Base-by-base conservation (phyloP, 192 early-diverging fungal genomes). In the Rhizoclosmatium sp. region DNA sequence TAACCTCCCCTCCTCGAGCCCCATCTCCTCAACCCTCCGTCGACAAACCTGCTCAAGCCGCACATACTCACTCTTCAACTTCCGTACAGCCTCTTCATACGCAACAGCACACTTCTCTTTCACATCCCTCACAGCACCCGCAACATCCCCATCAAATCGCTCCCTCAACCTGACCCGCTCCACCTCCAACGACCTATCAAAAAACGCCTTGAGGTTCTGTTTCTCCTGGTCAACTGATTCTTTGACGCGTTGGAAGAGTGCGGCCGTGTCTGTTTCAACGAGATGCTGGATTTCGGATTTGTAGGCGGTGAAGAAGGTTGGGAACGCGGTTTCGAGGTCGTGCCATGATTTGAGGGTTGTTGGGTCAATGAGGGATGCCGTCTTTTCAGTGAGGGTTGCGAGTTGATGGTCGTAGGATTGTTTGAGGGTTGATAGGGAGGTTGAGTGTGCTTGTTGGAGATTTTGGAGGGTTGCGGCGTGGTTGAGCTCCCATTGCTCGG, bases 61-160 rank as follows among this genome's bases (percentile, higher is more conserved):
- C 19, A 46, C 23, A 48, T 81, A 85, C 62, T 86, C 85, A 2
- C 64, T 59, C 62, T 86, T 85, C 12, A 85, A 65, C 59, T 78
- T 75, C 40, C 4, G 23, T 60, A 86, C 69, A 12, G 83, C 83
- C 4, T 44, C 54, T 19, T 82, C 49, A 70, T 85, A 86, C 46
- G 85, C 83, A 47, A 45, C 47, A 5, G 82, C 21, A 58, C 82
- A 86, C 58, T 86, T 78, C 16, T 78, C 49, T 59, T 82, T 85
- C 10, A 85, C 42, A n/a, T 49, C 23, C 44, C 19, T 16, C 54
- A 54, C 59, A 19, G 71, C 19, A 9, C 39, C 14, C 59, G 4
- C 10, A 3, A 79, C 7, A 75, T 48, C 71, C 31, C 65, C 59
- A 3, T 60, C 48, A 80, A 51, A 23, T 16, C 51, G 48, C 40